These are phyloP conservation scores for Hylodesmum podocarpum DNA, from an alignment of 306 rosid species.

Conservation along the genomic window DNA sequence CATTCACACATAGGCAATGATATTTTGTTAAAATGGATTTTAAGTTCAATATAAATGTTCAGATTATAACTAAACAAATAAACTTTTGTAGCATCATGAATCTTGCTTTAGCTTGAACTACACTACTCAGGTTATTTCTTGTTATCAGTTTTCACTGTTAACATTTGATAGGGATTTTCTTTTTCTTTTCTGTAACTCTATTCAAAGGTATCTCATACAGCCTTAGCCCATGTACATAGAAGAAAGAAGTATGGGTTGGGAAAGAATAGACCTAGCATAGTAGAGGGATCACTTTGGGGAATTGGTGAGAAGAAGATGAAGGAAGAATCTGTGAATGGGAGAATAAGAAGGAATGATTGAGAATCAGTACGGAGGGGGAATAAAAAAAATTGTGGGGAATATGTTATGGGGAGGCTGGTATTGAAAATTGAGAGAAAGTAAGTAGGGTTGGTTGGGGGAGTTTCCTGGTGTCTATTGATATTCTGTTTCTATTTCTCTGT, in stretches of 20 bases:
- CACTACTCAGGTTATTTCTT: constrained; percentile 1
- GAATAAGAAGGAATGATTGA: background rate
- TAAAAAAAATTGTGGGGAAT: background rate
- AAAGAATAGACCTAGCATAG: background rate
- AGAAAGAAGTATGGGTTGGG: background rate
- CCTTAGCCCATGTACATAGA: background rate
- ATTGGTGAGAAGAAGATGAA: background rate
- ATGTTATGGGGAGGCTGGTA: background rate
- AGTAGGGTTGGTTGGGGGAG: background rate
- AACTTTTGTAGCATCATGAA: constrained; percentile 8
- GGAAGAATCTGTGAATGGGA: background rate
- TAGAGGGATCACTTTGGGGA: background rate
- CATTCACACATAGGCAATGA: constrained; percentile 5
- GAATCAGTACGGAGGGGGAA: background rate
- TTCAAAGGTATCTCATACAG: background rate
- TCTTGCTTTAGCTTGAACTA: constrained; percentile 1
- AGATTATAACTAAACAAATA: background rate
- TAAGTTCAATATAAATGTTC: background rate
- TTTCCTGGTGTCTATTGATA: background rate
- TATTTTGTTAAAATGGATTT: constrained; percentile 9
- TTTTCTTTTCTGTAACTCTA: background rate
- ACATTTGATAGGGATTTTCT: background rate
- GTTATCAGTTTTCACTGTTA: constrained; percentile 17
- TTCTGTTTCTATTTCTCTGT: background rate
- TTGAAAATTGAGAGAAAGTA: background rate